A percentile compares a stretch with the other conserved stretches of the same genome.
These are phyloP conservation scores for Pichia sporocuriosa DNA, from an alignment of 805 yeast species.

Conservation along the genomic window DNA sequence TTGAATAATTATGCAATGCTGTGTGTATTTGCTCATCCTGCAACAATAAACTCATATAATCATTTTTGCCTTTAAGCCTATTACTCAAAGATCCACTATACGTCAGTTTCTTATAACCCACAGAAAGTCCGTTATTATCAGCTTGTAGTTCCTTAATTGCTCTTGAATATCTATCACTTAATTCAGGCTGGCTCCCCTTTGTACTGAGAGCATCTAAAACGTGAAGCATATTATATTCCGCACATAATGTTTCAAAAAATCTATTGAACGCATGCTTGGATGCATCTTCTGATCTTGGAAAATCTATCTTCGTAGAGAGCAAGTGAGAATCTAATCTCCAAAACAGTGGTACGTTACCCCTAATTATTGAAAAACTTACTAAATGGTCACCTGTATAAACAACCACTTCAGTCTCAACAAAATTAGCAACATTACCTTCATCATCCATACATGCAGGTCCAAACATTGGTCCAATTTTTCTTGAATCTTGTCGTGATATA, in stretches of 20 bases:
- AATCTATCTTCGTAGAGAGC: constrained; percentile 37
- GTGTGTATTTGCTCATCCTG: constrained; percentile 18
- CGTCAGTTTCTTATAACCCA: constrained; percentile 32
- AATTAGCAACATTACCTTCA: constrained; percentile 54
- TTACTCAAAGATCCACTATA: constrained; percentile 26
- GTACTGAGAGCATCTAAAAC: constrained; percentile 43
- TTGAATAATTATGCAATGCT: constrained; percentile 39
- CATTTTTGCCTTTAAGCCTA: constrained; percentile 28
- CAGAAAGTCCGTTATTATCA: constrained; percentile 10
- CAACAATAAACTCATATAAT: constrained; percentile 18
- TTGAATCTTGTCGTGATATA: constrained; percentile 46
- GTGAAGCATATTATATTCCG: constrained; percentile 44
- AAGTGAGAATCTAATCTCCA: constrained; percentile 46
- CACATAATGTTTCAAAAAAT: constrained; percentile 42
- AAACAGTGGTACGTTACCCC: constrained; percentile 51
- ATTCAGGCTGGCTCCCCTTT: constrained; percentile 37
- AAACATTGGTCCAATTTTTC: constrained; percentile 40
- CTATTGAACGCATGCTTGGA: constrained; percentile 44
- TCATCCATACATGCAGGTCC: constrained; percentile 57
- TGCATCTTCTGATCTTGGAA: constrained; percentile 48
- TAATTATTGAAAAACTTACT: constrained; percentile 37
- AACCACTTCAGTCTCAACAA: constrained; percentile 45
- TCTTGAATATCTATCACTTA: constrained; percentile 34
- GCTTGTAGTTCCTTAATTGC: constrained; percentile 14
- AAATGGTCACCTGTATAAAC: constrained; percentile 31